Conservation (phyloP, 176 grass and related monocot genomes). For the Ensete glaucum region DNA sequence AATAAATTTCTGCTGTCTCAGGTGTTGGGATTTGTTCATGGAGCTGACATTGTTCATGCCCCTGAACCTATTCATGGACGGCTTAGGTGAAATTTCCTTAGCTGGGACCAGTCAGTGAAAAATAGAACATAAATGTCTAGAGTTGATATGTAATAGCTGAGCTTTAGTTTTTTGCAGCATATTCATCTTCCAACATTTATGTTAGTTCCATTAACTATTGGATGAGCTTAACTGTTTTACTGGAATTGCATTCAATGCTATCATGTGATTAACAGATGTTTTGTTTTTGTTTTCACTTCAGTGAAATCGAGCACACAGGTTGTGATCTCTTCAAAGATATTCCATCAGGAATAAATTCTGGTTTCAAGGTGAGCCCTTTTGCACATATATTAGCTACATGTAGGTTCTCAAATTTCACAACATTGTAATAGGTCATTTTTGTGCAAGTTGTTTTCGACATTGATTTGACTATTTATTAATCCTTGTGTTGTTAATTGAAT, state of each 20-base stretch:
- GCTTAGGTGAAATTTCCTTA: conserved; percentile 45
- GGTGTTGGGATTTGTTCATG: conserved; percentile 87
- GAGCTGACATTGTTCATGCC: conserved; percentile 69
- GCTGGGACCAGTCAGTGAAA: conserved; percentile 1
- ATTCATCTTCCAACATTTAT: not conserved
- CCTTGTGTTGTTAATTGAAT: not conserved
- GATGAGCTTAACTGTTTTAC: not conserved
- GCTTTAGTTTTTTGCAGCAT: not conserved
- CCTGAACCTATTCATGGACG: conserved; percentile 84
- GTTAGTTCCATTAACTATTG: not conserved
- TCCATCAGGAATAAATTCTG: conserved; percentile 78
- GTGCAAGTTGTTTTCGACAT: not conserved
- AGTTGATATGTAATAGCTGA: not conserved
- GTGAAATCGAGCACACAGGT: conserved; percentile 82
- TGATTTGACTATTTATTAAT: not conserved
- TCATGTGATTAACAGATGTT: not conserved
- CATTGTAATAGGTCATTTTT: no score
- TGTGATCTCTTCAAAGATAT: conserved; percentile 56
- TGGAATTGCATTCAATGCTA: not conserved
- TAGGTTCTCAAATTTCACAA: not conserved
- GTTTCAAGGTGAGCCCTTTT: conserved; percentile 67
- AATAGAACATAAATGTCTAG: not conserved
- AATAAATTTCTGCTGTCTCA: conserved; percentile 24
- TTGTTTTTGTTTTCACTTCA: conserved; percentile 18
- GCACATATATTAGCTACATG: not conserved